phyloP scores from a whole-genome alignment of 768 basidiomycete genomes.

The Suillus ampliporus region DNA sequence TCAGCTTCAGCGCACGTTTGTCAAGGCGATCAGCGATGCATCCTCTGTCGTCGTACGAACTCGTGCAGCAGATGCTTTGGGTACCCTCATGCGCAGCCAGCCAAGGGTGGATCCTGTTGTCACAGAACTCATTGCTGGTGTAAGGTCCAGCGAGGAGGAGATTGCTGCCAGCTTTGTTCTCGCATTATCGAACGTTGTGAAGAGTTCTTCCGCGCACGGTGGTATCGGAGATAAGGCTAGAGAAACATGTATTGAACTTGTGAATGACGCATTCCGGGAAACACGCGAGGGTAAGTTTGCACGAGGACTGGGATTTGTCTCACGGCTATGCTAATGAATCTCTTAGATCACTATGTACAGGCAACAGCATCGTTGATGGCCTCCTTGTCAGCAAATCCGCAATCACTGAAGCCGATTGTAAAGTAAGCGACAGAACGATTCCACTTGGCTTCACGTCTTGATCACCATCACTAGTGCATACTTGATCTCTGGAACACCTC shows the following conservation, averaged over 20 bases:
- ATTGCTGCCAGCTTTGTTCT: conserved; percentile 78
- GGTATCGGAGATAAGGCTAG: conserved; percentile 81
- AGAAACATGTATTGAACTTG: conserved; percentile 75
- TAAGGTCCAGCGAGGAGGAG: conserved; percentile 65
- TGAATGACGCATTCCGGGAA: conserved; percentile 80
- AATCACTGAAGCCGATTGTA: conserved; percentile 68
- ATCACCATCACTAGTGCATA: conserved; percentile 49
- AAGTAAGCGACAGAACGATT: conserved; percentile 53
- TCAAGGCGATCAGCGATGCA: conserved; percentile 88
- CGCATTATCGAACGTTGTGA: conserved; percentile 78
- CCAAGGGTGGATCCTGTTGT: conserved; percentile 93
- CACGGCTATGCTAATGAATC: conserved; percentile 15
- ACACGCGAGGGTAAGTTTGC: conserved; percentile 60
- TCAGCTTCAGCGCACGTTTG: conserved; percentile 94
- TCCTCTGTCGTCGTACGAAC: conserved; percentile 79
- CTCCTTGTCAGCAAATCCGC: conserved; percentile 65
- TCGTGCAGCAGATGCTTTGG: conserved; percentile 84
- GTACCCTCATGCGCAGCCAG: conserved; percentile 88
- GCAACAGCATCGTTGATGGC: conserved; percentile 68
- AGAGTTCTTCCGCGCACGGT: conserved; percentile 57
- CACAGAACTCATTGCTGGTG: conserved; percentile 77
- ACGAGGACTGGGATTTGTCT: not conserved
- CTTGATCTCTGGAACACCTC: conserved; percentile 71
- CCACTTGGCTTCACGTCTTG: conserved; percentile 8
- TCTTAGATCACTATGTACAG: conserved; percentile 69